phyloP scores from a whole-genome alignment of 345 rosid species.

The Populus euphratica region DNA sequence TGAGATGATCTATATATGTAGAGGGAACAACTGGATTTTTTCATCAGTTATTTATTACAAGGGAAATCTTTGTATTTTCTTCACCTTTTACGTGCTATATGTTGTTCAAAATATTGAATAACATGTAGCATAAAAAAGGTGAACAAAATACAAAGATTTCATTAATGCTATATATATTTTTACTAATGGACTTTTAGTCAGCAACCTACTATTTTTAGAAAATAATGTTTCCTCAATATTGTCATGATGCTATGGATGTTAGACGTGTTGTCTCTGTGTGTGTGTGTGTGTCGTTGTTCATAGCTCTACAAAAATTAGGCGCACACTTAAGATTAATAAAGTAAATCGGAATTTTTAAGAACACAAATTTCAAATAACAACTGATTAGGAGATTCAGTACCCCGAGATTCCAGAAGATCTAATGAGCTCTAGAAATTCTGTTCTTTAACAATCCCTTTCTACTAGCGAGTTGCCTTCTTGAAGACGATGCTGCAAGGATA shows the following conservation, averaged over 20 bases:
- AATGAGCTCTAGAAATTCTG: background rate
- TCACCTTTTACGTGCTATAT: background rate
- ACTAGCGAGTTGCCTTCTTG: background rate
- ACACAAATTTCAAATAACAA: background rate
- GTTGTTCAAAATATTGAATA: too few species aligned
- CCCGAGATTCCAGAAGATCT: background rate
- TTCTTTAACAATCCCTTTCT: background rate
- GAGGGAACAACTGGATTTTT: background rate
- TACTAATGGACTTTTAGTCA: too few species aligned
- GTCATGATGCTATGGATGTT: too few species aligned
- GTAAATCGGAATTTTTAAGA: background rate
- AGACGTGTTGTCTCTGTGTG: too few species aligned
- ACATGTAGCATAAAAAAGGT: background rate
- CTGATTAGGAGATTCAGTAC: background rate
- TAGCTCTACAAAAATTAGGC: background rate
- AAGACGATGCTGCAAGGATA: background rate
- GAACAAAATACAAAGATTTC: background rate
- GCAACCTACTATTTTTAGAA: background rate
- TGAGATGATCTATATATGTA: background rate
- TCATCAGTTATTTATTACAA: background rate
- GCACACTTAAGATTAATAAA: background rate
- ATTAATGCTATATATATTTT: too few species aligned
- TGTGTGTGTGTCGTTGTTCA: too few species aligned
- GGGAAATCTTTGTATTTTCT: background rate
- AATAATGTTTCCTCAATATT: too few species aligned